Evolutionary conservation across 2,329 filamentous ascomycete genomes (phyloP).

Genomic region (Diaporthe aspalathi): DNA sequence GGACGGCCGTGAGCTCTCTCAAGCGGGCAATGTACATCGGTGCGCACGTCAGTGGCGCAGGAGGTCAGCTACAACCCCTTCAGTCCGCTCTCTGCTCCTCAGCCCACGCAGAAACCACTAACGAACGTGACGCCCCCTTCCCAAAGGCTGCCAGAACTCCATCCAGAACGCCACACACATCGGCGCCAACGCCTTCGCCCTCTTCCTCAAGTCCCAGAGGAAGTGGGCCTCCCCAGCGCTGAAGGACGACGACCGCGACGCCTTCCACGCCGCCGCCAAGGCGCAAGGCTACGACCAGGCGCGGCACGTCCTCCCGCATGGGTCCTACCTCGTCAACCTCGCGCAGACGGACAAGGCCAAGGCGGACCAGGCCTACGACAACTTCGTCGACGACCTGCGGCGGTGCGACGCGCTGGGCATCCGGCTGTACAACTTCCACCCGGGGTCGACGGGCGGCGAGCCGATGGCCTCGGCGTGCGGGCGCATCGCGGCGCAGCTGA

Average conservation of each 20-base stretch:
- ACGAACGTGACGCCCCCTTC: constrained; percentile 26
- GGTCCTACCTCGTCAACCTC: constrained; percentile 96
- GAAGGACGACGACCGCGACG: constrained; percentile 71
- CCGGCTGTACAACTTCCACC: constrained; percentile 96
- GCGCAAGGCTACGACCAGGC: constrained; percentile 77
- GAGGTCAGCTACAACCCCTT: constrained; percentile 65
- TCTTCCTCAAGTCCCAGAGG: constrained; percentile 95
- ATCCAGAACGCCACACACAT: constrained; percentile 82
- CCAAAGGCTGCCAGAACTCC: constrained; percentile 85
- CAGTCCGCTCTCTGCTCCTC: not conserved
- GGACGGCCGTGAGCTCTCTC: constrained; percentile 73
- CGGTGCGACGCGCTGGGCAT: constrained; percentile 91
- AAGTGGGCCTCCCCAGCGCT: constrained; percentile 92
- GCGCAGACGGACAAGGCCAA: constrained; percentile 85
- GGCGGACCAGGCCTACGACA: constrained; percentile 84
- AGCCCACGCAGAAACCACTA: constrained; percentile 18
- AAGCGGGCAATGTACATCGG: constrained; percentile 84
- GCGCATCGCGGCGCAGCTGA: constrained; percentile 85
- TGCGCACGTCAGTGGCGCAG: constrained; percentile 90
- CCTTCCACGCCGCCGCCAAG: constrained; percentile 77
- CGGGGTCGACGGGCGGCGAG: constrained; percentile 81
- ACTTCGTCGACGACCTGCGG: constrained; percentile 87
- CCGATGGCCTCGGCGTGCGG: constrained; percentile 76
- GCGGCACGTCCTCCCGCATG: constrained; percentile 86
- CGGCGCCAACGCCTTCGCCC: constrained; percentile 90